A percentile compares a stretch with the other conserved stretches of the same genome.
phyloP scores from a whole-genome alignment of 345 rosid genomes.

The Cardamine occulta region DNA sequence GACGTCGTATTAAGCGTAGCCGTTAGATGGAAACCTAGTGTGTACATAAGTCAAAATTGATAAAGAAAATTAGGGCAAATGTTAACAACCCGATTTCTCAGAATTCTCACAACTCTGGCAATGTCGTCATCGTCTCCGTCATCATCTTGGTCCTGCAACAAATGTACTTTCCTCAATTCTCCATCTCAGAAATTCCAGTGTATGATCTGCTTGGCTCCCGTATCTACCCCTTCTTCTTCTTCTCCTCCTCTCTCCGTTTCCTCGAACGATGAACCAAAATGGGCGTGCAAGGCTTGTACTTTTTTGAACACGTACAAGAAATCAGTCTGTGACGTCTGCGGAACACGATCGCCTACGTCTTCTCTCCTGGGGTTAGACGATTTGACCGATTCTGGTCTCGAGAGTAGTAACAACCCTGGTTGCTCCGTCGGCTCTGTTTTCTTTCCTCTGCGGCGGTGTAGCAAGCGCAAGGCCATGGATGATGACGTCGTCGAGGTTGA shows the following conservation, averaged over 20 bases:
- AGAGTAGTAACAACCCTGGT: conserved; percentile 46
- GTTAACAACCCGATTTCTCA: conserved; percentile 21
- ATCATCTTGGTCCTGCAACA: conserved; percentile 78
- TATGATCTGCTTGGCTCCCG: conserved; percentile 59
- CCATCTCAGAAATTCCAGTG: conserved; percentile 68
- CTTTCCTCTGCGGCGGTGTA: conserved; percentile 70
- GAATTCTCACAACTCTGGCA: background rate
- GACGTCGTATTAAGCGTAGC: background rate
- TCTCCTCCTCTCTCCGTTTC: conserved; percentile 31
- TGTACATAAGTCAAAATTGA: conserved; percentile 12
- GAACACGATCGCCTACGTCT: conserved; percentile 54
- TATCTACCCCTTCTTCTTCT: conserved; percentile 28
- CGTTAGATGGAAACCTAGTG: background rate
- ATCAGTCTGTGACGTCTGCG: conserved; percentile 69
- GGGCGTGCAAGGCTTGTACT: conserved; percentile 97
- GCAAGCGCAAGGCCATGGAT: conserved; percentile 65
- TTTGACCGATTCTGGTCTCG: conserved; percentile 52
- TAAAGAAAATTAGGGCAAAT: conserved; percentile 32
- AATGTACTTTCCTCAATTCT: conserved; percentile 87
- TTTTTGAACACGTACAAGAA: conserved; percentile 76
- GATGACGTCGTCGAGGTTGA: conserved; percentile 37
- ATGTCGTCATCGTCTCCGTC: conserved; percentile 41
- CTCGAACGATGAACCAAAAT: conserved; percentile 47
- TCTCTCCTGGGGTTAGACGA: conserved; percentile 57
- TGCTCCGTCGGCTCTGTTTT: conserved; percentile 82